Evolutionary conservation across 257 asterid species (phyloP), one percentile per base, ranked within the genome.

Genomic region (Solanum gandarillasii): DNA sequence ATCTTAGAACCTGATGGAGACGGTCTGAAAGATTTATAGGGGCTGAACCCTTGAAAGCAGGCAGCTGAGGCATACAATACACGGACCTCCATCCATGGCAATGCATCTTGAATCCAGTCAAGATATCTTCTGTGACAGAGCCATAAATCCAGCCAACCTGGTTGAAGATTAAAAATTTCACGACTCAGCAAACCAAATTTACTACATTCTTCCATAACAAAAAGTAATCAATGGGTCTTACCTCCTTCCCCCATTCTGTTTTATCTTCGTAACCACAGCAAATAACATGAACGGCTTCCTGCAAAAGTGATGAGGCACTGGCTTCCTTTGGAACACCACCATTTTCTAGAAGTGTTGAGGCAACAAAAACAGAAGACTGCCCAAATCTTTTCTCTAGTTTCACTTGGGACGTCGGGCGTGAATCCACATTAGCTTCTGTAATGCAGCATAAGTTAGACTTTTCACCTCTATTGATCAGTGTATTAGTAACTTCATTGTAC

Each of bases 71-170:
- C 25, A 95, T 92, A 92, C 99, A 96, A 90, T 96, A 96, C 85
- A 96, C 99, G 0, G 99, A 96, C 60, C 99, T 93, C 99, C 99
- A 96, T 34, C 98, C 99, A 86, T 94, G 99, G 83, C 83, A 95
- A 85, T 96, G 99, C 99, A 96, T 96, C 91, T 96, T 96, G 93
- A 96, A 96, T 71, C 99, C 99, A 20, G 99, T 96, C 90, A 96
- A 88, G 90, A 96, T 96, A 92, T 96, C 98, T 91, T 96, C 99
- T 2, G 99, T 96, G 71, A 95, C 98, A 0, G 98, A 96, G 87
- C 99, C 99, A 70, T 96, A 96, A 48, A 94, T 96, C 99, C 99
- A 96, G 67, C 99, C 99, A 72, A 96, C 98, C 99, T 96, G 88
- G 83, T 91, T 67, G 68, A 60, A 31, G 34, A 85, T 52, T 35